These are phyloP conservation scores for Penicillium olsonii DNA, from an alignment of 2,329 filamentous ascomycete species.

Conservation along the genomic window DNA sequence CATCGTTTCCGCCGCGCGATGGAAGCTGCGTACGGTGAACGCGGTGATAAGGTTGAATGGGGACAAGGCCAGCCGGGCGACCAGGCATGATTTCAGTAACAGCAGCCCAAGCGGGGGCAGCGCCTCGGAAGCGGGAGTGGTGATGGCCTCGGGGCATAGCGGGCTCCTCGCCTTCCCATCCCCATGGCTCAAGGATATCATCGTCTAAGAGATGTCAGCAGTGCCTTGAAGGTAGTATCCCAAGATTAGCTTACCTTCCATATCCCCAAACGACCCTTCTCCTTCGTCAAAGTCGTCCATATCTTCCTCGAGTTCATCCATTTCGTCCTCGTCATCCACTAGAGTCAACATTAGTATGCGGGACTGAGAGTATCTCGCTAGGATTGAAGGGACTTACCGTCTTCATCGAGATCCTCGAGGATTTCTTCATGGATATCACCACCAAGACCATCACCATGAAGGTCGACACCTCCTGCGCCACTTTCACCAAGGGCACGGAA, in stretches of 20 bases:
- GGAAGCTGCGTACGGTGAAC: slow-evolving; percentile 48
- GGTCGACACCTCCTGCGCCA: slow-evolving; percentile 43
- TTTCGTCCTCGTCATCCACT: slow-evolving; percentile 59
- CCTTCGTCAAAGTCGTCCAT: slow-evolving; percentile 49
- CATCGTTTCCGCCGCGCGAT: slow-evolving; percentile 63
- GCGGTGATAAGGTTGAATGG: slow-evolving; percentile 44
- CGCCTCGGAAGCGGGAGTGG: slow-evolving; percentile 56
- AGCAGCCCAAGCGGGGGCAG: slow-evolving; percentile 63
- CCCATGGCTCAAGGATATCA: slow-evolving; percentile 48
- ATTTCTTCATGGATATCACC: slow-evolving; percentile 50
- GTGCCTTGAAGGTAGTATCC: slow-evolving; percentile 3
- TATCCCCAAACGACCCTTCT: slow-evolving; percentile 43
- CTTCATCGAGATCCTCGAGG: slow-evolving; percentile 59
- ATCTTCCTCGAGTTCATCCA: slow-evolving; percentile 49
- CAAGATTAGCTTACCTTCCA: slow-evolving; percentile 30
- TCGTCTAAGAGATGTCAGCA: slow-evolving; percentile 42
- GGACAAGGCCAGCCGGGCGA: slow-evolving; percentile 42
- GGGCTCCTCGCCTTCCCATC: slow-evolving; percentile 58
- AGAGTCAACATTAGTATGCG: slow-evolving; percentile 42
- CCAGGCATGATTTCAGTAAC: slow-evolving; percentile 61
- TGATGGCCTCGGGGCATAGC: slow-evolving; percentile 44
- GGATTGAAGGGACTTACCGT: slow-evolving; percentile 45
- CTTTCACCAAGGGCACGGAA: slow-evolving; percentile 46
- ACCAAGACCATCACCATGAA: slow-evolving; percentile 49
- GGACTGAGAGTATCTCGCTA: neutral